Base-by-base conservation (phyloP, 169 alveolate genomes). In the Plasmodium reichenowi region DNA sequence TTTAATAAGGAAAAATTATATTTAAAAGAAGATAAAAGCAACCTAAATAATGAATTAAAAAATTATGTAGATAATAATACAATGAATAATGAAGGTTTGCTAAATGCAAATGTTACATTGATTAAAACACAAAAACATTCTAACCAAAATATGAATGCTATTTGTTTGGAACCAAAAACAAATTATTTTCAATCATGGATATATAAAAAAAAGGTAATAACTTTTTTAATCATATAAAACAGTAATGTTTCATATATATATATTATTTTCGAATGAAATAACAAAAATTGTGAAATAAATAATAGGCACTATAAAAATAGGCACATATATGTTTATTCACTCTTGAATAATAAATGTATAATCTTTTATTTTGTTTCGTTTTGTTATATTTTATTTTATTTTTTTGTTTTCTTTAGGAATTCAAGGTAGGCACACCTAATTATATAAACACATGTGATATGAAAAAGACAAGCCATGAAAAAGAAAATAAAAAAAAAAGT, bases 321-420 rank as follows among this genome's bases (percentile, higher is more conserved):
- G 9, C 47, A 38, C 47, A 38, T 38, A 5, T 5, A 38, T 38
- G 47, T 38, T 38, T 38, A 38, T 38, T 38, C 6, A 38, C 47
- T 38, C 5, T 38, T 38, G 10, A 38, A 38, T 38, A 38, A 38
- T 38, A 38, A 38, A 38, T 38, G 2, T 38, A 38, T 38, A 38
- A 38, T 38, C 10, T 5, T 38, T 38, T 5, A 38, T 38, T 38
- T 38, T 38, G 2, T 38, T 38, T 5, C 7, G 9, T 38, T 38
- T 38, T 38, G 7, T 32, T 32, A 4, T 32, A 38, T 17, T 50
- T 26, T 26, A 26, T 26, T 64, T 59, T 13, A 20, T 59, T 29
- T 58, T 74, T 50, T 74, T 29, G 24, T 66, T 60, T 24, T 74
- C 45, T 67, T 64, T 50, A 74, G 88, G 88, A 74, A 45, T 60